Evolutionary conservation across 2,329 filamentous ascomycete species (phyloP), one percentile per base, ranked within the genome.

Genomic region (Scedosporium boydii): DNA sequence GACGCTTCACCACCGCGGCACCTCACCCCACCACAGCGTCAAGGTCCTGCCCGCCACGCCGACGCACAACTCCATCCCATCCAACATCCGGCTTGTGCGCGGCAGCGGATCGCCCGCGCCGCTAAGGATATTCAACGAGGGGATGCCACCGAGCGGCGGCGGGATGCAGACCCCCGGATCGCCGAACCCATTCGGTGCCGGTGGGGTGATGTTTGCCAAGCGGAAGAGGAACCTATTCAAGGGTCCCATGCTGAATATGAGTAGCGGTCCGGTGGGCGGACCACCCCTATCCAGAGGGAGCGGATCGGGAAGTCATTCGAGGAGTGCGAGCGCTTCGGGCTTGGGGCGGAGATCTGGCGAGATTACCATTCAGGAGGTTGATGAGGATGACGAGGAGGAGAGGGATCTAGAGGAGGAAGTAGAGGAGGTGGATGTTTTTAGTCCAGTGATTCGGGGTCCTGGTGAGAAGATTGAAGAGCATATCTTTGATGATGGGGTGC

Each of bases 21-120:
- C 90, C 26, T 93, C 88, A 3, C 93, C 95, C 1, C 92, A 97
- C 72, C 85, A 91, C 67, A 96, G 91, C 0, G 89, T 98, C 69
- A 98, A 98, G 76, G 89, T 98, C n/a, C 84, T 98, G 2, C 93
- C 95, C 1, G 90, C 91, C 0, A 96, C 93, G 0, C 93, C 93
- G 0, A 93, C 89, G 0, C 77, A 83, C 2, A 79, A 81, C 16
- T 78, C 84, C 1, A 96, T 98, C 69, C 93, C 93, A 0, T 90
- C 87, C 60, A 96, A 93, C 67, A 90, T 97, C 64, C 87, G 93
- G 2, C 80, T 97, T 12, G 90, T 93, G 1, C 85, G 92, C 34
- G 86, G 81, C 14, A 73, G 79, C 0, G 78, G 80, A 0, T 78
- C 82, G 1, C 75, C 82, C 0, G 77, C 81, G 9, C 75, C 81